phyloP scores from a whole-genome alignment of 1,284 basidiomycete species.

The Sporisorium graminicola region DNA sequence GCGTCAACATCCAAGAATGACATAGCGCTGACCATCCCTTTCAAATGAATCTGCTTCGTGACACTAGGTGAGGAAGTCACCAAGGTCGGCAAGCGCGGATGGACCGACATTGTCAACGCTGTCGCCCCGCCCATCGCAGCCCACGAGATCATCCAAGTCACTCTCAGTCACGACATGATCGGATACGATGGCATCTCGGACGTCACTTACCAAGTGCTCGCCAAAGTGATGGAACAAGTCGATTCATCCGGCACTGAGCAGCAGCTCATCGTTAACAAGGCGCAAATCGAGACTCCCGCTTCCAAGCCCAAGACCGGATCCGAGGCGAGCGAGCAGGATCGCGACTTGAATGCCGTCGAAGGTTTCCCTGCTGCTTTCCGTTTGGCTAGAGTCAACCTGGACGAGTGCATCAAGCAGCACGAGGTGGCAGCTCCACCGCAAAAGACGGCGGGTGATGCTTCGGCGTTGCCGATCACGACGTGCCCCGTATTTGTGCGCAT shows the following conservation, averaged over 20 bases:
- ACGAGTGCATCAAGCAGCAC: slow-evolving; percentile 81
- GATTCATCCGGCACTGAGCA: slow-evolving; percentile 51
- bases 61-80: slow-evolving; percentile 54
- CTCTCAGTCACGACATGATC: slow-evolving; percentile 89
- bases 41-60: neutral
- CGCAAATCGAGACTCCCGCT: slow-evolving; percentile 34
- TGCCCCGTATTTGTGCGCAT: slow-evolving; percentile 93
- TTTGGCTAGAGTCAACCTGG: slow-evolving; percentile 78
- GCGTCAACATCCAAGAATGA: neutral
- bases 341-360: slow-evolving; percentile 85
- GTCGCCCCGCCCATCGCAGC: slow-evolving; percentile 98
- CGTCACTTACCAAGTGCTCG: slow-evolving; percentile 80
- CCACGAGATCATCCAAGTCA: slow-evolving; percentile 96
- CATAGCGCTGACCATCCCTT: slow-evolving; percentile 7
- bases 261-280: slow-evolving; percentile 64
- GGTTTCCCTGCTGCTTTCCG: slow-evolving; percentile 86
- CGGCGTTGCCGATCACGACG: slow-evolving; percentile 79
- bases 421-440: slow-evolving; percentile 71
- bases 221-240: slow-evolving; percentile 66
- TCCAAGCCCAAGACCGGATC: slow-evolving; percentile 36
- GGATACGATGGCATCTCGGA: slow-evolving; percentile 95
- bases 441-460: slow-evolving; percentile 12
- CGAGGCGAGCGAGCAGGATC: slow-evolving; percentile 44
- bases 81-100: slow-evolving; percentile 60
- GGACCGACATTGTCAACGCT: slow-evolving; percentile 85